Conservation (phyloP, 2,329 filamentous ascomycete species). For the Aureobasidium pullulans region DNA sequence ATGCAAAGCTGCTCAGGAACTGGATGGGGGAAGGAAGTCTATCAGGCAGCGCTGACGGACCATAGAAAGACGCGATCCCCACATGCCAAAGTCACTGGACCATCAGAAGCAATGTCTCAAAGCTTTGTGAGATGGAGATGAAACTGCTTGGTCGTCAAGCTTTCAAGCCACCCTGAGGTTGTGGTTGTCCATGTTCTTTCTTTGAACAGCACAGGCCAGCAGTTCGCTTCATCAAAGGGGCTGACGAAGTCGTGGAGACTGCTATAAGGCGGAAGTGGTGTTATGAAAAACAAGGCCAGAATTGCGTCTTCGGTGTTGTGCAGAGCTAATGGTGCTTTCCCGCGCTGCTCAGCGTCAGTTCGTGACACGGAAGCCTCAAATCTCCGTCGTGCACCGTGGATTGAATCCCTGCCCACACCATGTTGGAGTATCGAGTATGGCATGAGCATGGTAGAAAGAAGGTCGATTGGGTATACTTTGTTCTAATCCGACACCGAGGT, state of each 20-base stretch:
- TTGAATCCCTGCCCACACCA: neutral
- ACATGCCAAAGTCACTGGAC: neutral
- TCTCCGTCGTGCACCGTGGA: constrained; percentile 9
- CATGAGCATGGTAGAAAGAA: constrained; percentile 3
- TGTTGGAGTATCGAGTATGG: neutral
- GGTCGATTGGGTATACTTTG: constrained; percentile 9
- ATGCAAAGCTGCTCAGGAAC: constrained; percentile 4
- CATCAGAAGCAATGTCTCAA: neutral
- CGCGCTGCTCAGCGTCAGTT: constrained; percentile 8
- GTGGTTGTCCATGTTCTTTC: neutral
- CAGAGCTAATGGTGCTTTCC: constrained; percentile 9
- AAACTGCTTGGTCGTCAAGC: constrained; percentile 1
- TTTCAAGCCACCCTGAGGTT: neutral
- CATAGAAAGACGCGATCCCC: neutral
- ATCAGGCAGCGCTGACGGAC: neutral
- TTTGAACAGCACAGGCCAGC: constrained; percentile 13
- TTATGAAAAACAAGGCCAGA: constrained; percentile 4
- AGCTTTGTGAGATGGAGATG: neutral
- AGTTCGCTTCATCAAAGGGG: neutral
- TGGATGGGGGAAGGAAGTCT: neutral
- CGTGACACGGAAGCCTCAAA: constrained; percentile 13
- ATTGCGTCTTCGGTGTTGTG: constrained; percentile 11
- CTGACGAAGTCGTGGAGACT: neutral
- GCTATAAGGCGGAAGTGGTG: constrained; percentile 2
- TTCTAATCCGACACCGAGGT: neutral